These are phyloP conservation scores for Volvox reticuliferus DNA, from an alignment of 139 green algal genomes.

Conservation along the genomic window DNA sequence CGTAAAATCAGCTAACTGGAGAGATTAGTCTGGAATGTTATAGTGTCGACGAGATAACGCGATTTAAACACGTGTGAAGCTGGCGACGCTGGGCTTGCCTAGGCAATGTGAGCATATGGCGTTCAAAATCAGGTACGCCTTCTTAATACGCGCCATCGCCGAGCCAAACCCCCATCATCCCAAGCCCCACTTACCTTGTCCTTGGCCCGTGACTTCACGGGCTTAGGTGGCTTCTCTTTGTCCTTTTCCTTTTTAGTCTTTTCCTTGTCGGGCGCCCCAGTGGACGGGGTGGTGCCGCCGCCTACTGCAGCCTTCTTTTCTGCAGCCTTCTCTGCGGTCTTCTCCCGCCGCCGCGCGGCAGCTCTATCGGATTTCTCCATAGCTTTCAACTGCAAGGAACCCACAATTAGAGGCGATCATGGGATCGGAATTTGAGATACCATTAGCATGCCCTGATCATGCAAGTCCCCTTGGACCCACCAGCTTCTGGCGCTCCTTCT, in stretches of 20 bases:
- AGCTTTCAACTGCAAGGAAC: conserved; percentile 6
- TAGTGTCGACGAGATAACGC: too few species aligned
- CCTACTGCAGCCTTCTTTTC: not conserved
- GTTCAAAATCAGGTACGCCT: too few species aligned
- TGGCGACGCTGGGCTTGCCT: too few species aligned
- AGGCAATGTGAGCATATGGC: too few species aligned
- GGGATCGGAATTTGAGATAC: too few species aligned
- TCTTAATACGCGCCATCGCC: too few species aligned
- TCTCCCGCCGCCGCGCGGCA: conserved; percentile 22
- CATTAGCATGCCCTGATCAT: not conserved
- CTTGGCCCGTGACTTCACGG: not conserved
- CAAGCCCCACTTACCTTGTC: not conserved
- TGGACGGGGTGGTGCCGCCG: not conserved
- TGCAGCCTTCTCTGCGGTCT: conserved; percentile 6
- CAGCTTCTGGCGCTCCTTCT: conserved; percentile 52
- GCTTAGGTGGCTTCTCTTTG: not conserved
- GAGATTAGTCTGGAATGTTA: too few species aligned
- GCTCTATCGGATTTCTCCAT: conserved; percentile 14
- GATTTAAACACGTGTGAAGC: too few species aligned
- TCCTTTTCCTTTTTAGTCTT: not conserved
- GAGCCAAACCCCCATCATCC: too few species aligned
- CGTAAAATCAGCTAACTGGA: too few species aligned
- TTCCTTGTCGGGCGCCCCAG: not conserved
- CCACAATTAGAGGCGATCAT: not conserved
- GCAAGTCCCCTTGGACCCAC: not conserved